Evolutionary conservation across 306 rosid genomes (phyloP).

Genomic region (Trifolium subterraneum): DNA sequence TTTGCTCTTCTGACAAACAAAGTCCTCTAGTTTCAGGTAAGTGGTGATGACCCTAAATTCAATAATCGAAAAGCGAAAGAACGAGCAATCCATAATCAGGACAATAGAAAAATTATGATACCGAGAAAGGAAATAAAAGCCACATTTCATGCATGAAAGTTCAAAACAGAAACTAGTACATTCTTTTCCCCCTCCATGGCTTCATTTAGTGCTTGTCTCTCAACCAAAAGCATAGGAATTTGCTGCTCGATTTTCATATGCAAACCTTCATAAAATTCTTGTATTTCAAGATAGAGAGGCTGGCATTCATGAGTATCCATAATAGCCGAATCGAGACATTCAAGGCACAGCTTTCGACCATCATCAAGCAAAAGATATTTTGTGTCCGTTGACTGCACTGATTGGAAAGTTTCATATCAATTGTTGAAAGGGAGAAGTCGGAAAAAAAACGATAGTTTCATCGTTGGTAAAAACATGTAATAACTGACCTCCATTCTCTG

Average conservation of each 20-base stretch:
- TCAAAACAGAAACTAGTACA: conserved; percentile 47
- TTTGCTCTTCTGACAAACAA: conserved; percentile 97
- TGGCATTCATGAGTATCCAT: conserved; percentile 99
- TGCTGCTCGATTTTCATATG: conserved; percentile 98
- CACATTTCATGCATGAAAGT: conserved; percentile 5
- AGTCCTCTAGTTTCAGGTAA: conserved; percentile 98
- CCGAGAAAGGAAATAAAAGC: conserved; percentile 1
- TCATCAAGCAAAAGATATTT: conserved; percentile 88
- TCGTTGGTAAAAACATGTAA: neutral
- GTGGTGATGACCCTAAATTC: conserved; percentile 91
- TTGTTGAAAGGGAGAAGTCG: conserved; percentile 9
- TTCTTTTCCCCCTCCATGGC: conserved; percentile 99
- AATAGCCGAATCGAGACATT: conserved; percentile 93
- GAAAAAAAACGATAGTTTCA: neutral
- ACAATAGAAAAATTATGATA: neutral
- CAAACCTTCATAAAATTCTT: conserved; percentile 92
- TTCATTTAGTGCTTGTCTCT: conserved; percentile 96
- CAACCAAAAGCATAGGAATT: conserved; percentile 99
- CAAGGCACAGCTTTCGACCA: conserved; percentile 91
- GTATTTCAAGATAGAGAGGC: conserved; percentile 96
- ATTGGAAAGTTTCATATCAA: conserved; percentile 48
- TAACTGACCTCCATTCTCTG: conserved; percentile 97
- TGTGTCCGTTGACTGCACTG: conserved; percentile 81
- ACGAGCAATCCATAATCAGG: conserved; percentile 19
- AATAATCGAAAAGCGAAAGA: conserved; percentile 29